Conservation (phyloP, 176 grass and related monocot genomes). For the Raddia guianensis region DNA sequence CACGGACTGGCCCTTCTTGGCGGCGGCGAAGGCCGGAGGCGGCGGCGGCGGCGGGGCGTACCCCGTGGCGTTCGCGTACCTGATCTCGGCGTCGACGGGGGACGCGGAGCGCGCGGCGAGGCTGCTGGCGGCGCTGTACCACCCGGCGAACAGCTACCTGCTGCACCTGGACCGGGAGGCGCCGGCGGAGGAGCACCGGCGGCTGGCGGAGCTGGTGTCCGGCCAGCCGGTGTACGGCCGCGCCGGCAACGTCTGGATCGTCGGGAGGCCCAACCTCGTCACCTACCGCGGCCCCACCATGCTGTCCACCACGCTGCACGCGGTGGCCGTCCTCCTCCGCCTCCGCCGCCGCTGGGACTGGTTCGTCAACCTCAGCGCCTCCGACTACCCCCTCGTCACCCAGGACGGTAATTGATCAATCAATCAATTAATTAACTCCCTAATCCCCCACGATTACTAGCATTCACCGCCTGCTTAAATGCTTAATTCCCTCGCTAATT, state of each 20-base stretch:
- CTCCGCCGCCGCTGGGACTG: slow-evolving; percentile 78
- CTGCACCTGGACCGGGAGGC: slow-evolving; percentile 88
- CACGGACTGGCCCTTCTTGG: slow-evolving; percentile 15
- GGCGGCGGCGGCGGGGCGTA: slow-evolving; percentile 16
- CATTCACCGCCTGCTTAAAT: neutral
- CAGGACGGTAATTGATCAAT: slow-evolving; percentile 66
- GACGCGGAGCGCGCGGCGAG: slow-evolving; percentile 61
- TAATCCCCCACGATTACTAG: too few species aligned
- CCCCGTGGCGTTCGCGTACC: slow-evolving; percentile 88
- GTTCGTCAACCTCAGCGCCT: slow-evolving; percentile 98
- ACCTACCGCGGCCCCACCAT: slow-evolving; percentile 97
- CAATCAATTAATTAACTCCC: too few species aligned
- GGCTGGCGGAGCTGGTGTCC: slow-evolving; percentile 62
- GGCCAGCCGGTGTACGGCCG: slow-evolving; percentile 49
- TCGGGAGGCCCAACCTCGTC: slow-evolving; percentile 70
- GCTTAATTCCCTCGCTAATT: neutral
- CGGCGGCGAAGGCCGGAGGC: neutral
- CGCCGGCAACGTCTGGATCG: slow-evolving; percentile 84
- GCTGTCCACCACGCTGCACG: slow-evolving; percentile 96
- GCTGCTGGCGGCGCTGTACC: slow-evolving; percentile 81
- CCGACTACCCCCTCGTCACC: slow-evolving; percentile 92
- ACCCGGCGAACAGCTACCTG: slow-evolving; percentile 88
- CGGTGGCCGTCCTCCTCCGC: slow-evolving; percentile 74
- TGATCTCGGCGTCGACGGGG: slow-evolving; percentile 79
- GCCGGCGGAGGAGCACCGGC: slow-evolving; percentile 60